Conservation (phyloP, 306 rosid genomes). For the Lathyrus tuberosus region DNA sequence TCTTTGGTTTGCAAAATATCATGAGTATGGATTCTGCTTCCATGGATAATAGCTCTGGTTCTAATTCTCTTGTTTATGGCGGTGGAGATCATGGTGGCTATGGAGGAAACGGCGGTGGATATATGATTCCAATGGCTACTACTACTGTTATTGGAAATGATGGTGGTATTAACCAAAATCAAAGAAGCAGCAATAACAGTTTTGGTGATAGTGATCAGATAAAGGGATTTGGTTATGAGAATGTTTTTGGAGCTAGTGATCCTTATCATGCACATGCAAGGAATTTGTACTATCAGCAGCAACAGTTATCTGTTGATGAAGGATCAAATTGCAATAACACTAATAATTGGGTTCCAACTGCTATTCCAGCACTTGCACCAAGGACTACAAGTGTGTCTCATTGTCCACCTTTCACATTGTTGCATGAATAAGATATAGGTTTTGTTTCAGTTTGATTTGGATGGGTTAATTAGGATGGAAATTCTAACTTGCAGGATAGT, state of each 20-base stretch:
- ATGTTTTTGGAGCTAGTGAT: conserved; percentile 49
- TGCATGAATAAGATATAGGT: conserved; percentile 52
- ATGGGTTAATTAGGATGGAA: neutral
- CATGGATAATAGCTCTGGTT: conserved; percentile 68
- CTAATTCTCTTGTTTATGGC: conserved; percentile 44
- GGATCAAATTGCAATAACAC: conserved; percentile 10
- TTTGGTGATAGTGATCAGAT: conserved; percentile 44
- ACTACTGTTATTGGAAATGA: conserved; percentile 22
- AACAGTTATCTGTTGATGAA: conserved; percentile 33
- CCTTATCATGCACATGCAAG: conserved; percentile 48
- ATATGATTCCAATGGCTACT: conserved; percentile 52
- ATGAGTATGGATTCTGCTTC: conserved; percentile 61
- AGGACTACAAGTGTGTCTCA: conserved; percentile 49
- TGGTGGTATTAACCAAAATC: conserved; percentile 28
- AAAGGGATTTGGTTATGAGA: conserved; percentile 44
- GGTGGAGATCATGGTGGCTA: conserved; percentile 31
- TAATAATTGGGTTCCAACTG: conserved; percentile 64
- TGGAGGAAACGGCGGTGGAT: conserved; percentile 43
- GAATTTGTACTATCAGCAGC: conserved; percentile 62
- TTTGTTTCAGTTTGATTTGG: conserved; percentile 6
- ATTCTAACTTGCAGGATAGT: conserved; percentile 38
- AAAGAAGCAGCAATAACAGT: conserved; percentile 39
- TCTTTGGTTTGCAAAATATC: conserved; percentile 51
- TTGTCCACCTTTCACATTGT: conserved; percentile 69
- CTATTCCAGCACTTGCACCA: conserved; percentile 65